Evolutionary conservation across 177 flowering plant genomes (phyloP), one percentile per base, ranked within the genome.

Genomic region (Telopea speciosissima): DNA sequence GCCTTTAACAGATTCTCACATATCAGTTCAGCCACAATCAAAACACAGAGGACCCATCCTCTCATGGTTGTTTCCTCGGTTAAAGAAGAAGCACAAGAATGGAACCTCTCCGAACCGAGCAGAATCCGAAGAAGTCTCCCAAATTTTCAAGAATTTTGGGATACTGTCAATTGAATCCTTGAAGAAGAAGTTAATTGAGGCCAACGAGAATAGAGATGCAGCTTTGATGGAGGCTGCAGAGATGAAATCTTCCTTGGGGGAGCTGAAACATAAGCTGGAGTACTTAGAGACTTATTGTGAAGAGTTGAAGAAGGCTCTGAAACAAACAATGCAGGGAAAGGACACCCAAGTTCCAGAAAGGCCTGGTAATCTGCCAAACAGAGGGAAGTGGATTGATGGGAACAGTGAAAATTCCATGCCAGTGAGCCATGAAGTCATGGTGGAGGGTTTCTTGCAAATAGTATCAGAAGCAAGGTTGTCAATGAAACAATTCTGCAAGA

Each of bases 401-500:
- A 77, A 72, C 60, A 75, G 66, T 62, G 93, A 84, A 13, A 74
- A 68, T 26, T 36, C 24, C 59, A 86, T 87, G 88, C 95, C 97
- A 0, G 88, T 90, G 5, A 85, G 84, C 33, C 87, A 92, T 67
- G 97, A 94, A 70, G 96, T 80, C 19, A 88, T 92, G 92, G 87
- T 85, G 26, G 99, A 95, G 69, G 97, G 94, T 2, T 92, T 95
- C 81, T 75, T 90, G 83, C 97, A 95, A 81, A 82, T 89, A 24
- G 96, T 90, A 33, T 88, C 96, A 14, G 96, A 91, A 82, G 87
- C 99, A 52, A 88, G 99, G 69, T 44, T 86, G 62, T 89, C 97
- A 11, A 88, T 89, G 3, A 90, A 88, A 66, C 94, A 92, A 40
- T 89, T 92, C 79, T 88, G 93, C 85, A 87, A 85, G 77, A 81